Evolutionary conservation across 2,329 filamentous ascomycete species (phyloP).

Genomic region (Pseudogymnoascus sp.): DNA sequence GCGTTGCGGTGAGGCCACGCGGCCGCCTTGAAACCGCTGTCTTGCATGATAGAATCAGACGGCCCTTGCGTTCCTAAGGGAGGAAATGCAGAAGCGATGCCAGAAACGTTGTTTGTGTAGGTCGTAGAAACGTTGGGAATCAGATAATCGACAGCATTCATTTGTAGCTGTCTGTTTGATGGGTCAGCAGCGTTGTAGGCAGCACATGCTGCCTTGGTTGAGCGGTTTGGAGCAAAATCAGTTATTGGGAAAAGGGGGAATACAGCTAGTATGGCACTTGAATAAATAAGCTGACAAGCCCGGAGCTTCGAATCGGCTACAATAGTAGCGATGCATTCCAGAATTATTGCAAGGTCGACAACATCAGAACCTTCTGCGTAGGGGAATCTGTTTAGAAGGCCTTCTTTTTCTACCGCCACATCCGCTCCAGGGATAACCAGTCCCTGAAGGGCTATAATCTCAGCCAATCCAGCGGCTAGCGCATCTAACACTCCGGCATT

Average conservation of each 20-base stretch:
- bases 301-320: slow-evolving; percentile 72
- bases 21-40: slow-evolving; percentile 18
- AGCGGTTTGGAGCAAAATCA: slow-evolving; percentile 42
- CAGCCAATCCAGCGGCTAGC: slow-evolving; percentile 64
- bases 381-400: slow-evolving; percentile 50
- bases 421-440: slow-evolving; percentile 60
- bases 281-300: slow-evolving; percentile 60
- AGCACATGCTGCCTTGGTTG: slow-evolving; percentile 42
- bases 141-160: slow-evolving; percentile 56
- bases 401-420: slow-evolving; percentile 39
- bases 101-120: slow-evolving; percentile 38
- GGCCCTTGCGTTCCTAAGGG: not conserved
- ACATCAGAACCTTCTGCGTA: slow-evolving; percentile 45
- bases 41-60: slow-evolving; percentile 11
- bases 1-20: slow-evolving; percentile 18
- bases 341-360: slow-evolving; percentile 55
- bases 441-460: slow-evolving; percentile 58
- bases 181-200: slow-evolving; percentile 45
- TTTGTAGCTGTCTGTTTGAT: slow-evolving; percentile 25
- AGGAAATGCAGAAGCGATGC: slow-evolving; percentile 18
- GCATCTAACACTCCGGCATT: slow-evolving; percentile 68
- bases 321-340: slow-evolving; percentile 70
- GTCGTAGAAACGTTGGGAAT: slow-evolving; percentile 38
- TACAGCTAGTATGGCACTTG: slow-evolving; percentile 59
- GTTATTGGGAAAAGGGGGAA: slow-evolving; percentile 47